Evolutionary conservation across 2,329 filamentous ascomycete genomes (phyloP).

Genomic region (Ophiocordyceps camponoti-rufipedis): DNA sequence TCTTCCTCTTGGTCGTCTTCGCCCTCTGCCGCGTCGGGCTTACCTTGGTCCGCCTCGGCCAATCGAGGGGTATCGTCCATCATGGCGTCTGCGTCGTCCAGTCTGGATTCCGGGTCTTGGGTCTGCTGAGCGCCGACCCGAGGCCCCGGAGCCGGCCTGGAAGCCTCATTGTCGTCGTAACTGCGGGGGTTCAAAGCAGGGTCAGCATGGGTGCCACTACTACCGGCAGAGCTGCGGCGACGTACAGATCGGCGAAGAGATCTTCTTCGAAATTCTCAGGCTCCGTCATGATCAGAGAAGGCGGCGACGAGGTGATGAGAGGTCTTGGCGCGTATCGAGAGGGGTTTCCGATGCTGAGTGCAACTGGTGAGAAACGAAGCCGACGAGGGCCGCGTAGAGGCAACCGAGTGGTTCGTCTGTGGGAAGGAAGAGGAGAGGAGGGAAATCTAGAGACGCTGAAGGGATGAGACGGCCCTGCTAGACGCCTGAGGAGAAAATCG

Average conservation of each 20-base stretch:
- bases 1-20: slow-evolving; percentile 24
- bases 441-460: background rate
- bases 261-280: slow-evolving; percentile 76
- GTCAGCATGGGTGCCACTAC: background rate
- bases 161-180: slow-evolving; percentile 44
- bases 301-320: no score
- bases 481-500: no score
- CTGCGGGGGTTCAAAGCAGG: slow-evolving; percentile 17
- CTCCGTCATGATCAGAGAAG: slow-evolving; percentile 45
- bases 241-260: slow-evolving; percentile 89
- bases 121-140: slow-evolving; percentile 11
- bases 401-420: no score
- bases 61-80: slow-evolving; percentile 1
- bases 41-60: slow-evolving; percentile 21
- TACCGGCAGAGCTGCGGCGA: background rate
- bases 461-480: background rate
- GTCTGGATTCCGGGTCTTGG: slow-evolving; percentile 11
- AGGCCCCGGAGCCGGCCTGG: slow-evolving; percentile 19
- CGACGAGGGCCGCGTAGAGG: background rate
- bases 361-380: background rate
- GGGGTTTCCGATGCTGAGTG: background rate
- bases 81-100: slow-evolving; percentile 6
- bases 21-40: slow-evolving; percentile 21
- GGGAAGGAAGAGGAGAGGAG: no score
- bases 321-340: background rate